These are phyloP conservation scores for Yamadazyma insecticola DNA, from an alignment of 805 yeast genomes.

Conservation along the genomic window DNA sequence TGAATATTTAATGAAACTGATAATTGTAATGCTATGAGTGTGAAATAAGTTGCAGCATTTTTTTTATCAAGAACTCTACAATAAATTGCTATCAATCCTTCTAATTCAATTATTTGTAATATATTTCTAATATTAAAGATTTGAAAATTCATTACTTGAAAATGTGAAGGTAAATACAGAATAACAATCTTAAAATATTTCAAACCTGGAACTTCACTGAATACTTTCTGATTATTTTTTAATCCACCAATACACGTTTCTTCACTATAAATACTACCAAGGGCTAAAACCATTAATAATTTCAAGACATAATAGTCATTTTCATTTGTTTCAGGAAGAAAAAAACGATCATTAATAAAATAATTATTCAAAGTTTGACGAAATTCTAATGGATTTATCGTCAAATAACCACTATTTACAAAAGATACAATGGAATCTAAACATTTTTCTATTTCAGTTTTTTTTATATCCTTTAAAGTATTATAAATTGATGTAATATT, in stretches of 20 bases:
- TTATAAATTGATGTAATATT: background rate
- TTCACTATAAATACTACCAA: slow-evolving; percentile 18
- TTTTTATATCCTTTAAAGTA: background rate
- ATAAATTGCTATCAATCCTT: slow-evolving; percentile 20
- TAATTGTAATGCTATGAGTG: slow-evolving; percentile 21
- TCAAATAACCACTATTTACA: slow-evolving; percentile 21
- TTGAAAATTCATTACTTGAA: slow-evolving; percentile 12
- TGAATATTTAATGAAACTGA: slow-evolving; percentile 23
- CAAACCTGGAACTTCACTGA: slow-evolving; percentile 17
- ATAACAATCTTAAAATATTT: slow-evolving; percentile 16
- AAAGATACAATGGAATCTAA: slow-evolving; percentile 16
- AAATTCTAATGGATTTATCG: slow-evolving; percentile 18
- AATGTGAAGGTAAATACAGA: slow-evolving; percentile 16
- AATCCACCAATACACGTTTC: slow-evolving; percentile 6
- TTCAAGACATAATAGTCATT: slow-evolving; percentile 16
- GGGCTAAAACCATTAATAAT: slow-evolving; percentile 16
- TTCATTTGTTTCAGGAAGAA: slow-evolving; percentile 1
- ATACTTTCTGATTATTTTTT: slow-evolving; percentile 7
- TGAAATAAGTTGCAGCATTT: slow-evolving; percentile 19
- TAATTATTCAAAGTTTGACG: slow-evolving; percentile 8
- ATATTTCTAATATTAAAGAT: slow-evolving; percentile 8
- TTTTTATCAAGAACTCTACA: slow-evolving; percentile 22
- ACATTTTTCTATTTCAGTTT: background rate
- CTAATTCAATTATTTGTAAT: slow-evolving; percentile 19
- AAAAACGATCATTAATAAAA: slow-evolving; percentile 10